phyloP scores from a whole-genome alignment of 805 yeast genomes.

The Teunomyces lycoperdinae region DNA sequence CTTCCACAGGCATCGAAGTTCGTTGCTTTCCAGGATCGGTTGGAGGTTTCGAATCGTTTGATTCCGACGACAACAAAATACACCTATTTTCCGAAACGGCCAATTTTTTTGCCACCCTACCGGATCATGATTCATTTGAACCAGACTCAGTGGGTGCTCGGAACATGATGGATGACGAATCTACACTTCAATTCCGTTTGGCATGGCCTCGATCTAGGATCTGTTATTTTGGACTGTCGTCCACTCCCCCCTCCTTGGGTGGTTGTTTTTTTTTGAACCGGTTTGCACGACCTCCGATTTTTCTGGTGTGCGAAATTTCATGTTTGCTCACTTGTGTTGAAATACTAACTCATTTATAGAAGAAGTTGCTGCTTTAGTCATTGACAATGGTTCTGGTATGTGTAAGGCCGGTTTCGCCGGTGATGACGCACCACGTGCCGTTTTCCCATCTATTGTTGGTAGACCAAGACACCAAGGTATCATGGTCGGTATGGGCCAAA shows the following conservation, averaged over 20 bases:
- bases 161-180: background rate
- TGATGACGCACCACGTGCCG: conserved; percentile 99
- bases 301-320: background rate
- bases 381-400: conserved; percentile 99
- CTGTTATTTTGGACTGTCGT: background rate
- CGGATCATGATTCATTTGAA: background rate
- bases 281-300: conserved; percentile 7
- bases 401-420: conserved; percentile 99
- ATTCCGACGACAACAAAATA: background rate
- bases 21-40: background rate
- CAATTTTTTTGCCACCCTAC: background rate
- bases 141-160: too few species aligned
- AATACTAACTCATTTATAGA: conserved; percentile 35
- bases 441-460: conserved; percentile 99
- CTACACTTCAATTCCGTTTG: too few species aligned
- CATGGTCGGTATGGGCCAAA: conserved; percentile 99
- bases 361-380: conserved; percentile 67
- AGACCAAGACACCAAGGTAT: conserved; percentile 99
- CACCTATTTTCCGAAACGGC: background rate
- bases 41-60: background rate
- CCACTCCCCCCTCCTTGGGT: background rate
- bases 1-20: background rate
- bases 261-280: conserved; percentile 1
- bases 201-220: too few species aligned
- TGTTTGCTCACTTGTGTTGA: background rate